phyloP scores from a whole-genome alignment of 768 basidiomycete genomes.

The Galerina marginata region DNA sequence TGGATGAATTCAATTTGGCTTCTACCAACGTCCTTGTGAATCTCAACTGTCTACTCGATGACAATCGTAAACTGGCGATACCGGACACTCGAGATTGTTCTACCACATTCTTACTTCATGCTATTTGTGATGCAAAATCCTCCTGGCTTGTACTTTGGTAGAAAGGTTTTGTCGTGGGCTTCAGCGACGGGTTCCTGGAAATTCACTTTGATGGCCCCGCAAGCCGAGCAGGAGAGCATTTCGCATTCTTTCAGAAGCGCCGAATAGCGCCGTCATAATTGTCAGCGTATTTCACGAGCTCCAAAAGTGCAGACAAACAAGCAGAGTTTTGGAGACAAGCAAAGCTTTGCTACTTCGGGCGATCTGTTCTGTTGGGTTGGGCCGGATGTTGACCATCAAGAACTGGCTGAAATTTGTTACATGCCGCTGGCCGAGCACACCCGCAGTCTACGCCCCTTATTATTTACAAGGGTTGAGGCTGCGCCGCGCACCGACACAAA shows the following conservation, averaged over 20 bases:
- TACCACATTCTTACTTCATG: slow-evolving; percentile 95
- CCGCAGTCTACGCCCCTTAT: too few relatives aligned
- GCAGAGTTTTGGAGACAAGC: slow-evolving; percentile 96
- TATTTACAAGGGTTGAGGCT: too few relatives aligned
- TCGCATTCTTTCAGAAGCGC: slow-evolving; percentile 89
- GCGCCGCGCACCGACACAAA: too few relatives aligned
- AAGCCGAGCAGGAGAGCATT: slow-evolving; percentile 91
- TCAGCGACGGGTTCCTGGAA: slow-evolving; percentile 96
- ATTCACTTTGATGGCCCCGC: slow-evolving; percentile 97
- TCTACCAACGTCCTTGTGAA: slow-evolving; percentile 98
- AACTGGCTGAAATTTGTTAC: slow-evolving; percentile 94
- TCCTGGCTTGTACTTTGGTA: slow-evolving; percentile 91
- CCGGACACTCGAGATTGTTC: slow-evolving; percentile 96
- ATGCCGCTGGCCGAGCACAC: slow-evolving; percentile 97
- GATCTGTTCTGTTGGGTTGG: slow-evolving; percentile 98
- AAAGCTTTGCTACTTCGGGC: slow-evolving; percentile 94
- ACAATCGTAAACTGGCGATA: slow-evolving; percentile 94
- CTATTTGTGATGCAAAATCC: slow-evolving; percentile 99
- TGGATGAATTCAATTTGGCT: slow-evolving; percentile 96
- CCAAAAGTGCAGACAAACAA: slow-evolving; percentile 87
- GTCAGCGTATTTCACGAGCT: slow-evolving; percentile 92
- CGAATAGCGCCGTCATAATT: slow-evolving; percentile 93
- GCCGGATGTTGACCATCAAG: slow-evolving; percentile 85
- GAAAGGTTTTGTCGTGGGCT: slow-evolving; percentile 96
- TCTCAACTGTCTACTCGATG: slow-evolving; percentile 93